These are phyloP conservation scores for thale cress (Arabidopsis thaliana) DNA, from an alignment of 345 rosid species.

Conservation along the genomic window TAIR10.1 NC_003076.8:8252501-8253000, in stretches of 20 bases:
- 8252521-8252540: slow-evolving; percentile 47
- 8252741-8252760: slow-evolving; percentile 1
- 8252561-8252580: slow-evolving; percentile 38
- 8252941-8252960: slow-evolving; percentile 31
- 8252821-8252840: slow-evolving; percentile 19
- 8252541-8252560: slow-evolving; percentile 53
- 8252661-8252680: neutral
- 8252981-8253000: slow-evolving; percentile 35
- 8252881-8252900: slow-evolving; percentile 54
- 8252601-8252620: slow-evolving; percentile 44
- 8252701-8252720: neutral
- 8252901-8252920: slow-evolving; percentile 40
- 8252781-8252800: neutral
- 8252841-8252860: neutral
- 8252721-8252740: too few species aligned
- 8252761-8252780: neutral
- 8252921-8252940: slow-evolving; percentile 34
- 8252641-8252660: neutral
- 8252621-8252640: neutral
- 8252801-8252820: neutral
- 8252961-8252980: slow-evolving; percentile 34
- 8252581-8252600: slow-evolving; percentile 38
- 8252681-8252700: slow-evolving; percentile 4
- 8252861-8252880: slow-evolving; percentile 1
- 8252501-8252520: slow-evolving; percentile 55